Base-by-base conservation (phyloP, 345 rosid species). In the Citrus australasica region DNA sequence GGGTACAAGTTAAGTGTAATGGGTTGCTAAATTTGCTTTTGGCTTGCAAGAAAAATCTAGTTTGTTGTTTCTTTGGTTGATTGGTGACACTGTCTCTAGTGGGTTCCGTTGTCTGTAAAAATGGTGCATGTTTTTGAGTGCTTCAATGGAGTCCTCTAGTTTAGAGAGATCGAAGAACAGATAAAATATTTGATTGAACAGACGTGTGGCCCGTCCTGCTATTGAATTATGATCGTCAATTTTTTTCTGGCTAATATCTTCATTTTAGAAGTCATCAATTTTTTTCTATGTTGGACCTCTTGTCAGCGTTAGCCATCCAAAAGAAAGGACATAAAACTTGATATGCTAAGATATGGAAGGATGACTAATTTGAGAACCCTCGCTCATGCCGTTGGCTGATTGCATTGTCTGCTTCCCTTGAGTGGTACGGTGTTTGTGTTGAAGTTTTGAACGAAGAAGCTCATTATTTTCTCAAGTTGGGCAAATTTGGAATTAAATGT, bases 121-220 rank as follows among this genome's bases (percentile, higher is more conserved):
- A 14, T 16, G 16, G 56, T 55, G 28, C 42, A 13, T 22, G 24
- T 46, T 28, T 62, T 79, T 76, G 6, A 30, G 53, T 46, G 81
- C 78, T 77, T 73, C 35, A 67, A 77, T 28, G 78, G 83, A 76
- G 74, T 59, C 63, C 66, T 75, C 65, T 24, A 38, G 7, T 28
- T 65, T 42, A 13, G 67, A 40, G 11, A 9, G 28, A 56, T 19
- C 0, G 22, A 33, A 9, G 11, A 67, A 46, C 42, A 22, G 14
- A 27, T 10, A 9, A 24, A 24, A 17, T n/a, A 10, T 6, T 10
- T 22, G 78, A 64, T 30, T 2, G 32, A 51, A 28, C 16, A 51
- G 63, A 53, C 46, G 46, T 51, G 72, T 65, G 78, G 78, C 66
- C 14, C 1, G 28, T 21, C 24, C 71, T 30, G 46, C 40, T 19